Evolutionary conservation across 148 eudicot species (phyloP), one percentile per base, ranked within the genome.

Genomic region (Silene uniflora): DNA sequence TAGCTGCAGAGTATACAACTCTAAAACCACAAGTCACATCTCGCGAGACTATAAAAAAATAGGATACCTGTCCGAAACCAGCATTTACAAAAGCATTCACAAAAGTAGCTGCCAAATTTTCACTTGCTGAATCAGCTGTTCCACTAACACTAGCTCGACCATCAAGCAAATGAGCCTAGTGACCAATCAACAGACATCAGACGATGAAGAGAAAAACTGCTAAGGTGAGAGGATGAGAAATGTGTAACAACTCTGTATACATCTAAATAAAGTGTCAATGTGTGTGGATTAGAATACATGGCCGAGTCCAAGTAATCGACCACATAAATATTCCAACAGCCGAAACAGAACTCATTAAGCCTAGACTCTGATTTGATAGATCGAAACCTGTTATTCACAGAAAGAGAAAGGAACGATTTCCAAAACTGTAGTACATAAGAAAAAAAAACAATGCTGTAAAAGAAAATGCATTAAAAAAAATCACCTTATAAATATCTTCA

Each of bases 81-180:
- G 99, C 94, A 83, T 95, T 95, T 65, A 95, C 99, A 82, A 95
- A 95, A 65, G 97, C 99, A 88, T 95, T 95, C 27, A 95, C 99
- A 81, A 92, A 92, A 71, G 99, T 95, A n/a, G 97, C 97, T 2
- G 99, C 97, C 85, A 95, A 82, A 81, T 95, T 95, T 82, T 95
- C 96, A 77, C 91, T 86, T 42, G 99, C 99, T 42, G 99, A 95
- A 87, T 92, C 97, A 76, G 89, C 91, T 73, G 86, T 90, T 63
- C 91, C 89, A 74, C 97, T n/a, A n/a, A n/a, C n/a, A n/a, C n/a
- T n/a, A n/a, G n/a, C n/a, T n/a, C n/a, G n/a, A n/a, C n/a, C n/a
- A 80, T 92, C 94, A 71, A 95, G 90, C 81, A 95, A 85, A 87
- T 92, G 97, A 59, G 96, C 96, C 99, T 95, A 78, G 16, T 54